A percentile compares a stretch with the other conserved stretches of the same genome.
These are phyloP conservation scores for Zangia roseola DNA, from an alignment of 768 basidiomycete genomes.

Conservation along the genomic window DNA sequence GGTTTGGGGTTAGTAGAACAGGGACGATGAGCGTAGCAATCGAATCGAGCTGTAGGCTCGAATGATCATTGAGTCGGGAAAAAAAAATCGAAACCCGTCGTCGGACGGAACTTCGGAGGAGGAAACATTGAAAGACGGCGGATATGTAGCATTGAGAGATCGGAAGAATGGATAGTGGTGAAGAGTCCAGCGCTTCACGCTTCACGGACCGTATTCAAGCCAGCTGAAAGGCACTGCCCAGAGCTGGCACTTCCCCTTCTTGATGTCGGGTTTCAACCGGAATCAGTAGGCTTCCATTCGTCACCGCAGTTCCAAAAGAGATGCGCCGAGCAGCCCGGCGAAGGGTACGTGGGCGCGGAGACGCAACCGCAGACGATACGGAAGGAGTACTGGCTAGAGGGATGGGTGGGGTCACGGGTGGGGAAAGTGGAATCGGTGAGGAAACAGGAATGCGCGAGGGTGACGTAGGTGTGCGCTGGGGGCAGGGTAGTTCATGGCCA, in stretches of 20 bases:
- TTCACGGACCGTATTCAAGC: constrained; percentile 32
- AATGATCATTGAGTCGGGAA: constrained; percentile 1
- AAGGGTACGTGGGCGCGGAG: constrained; percentile 28
- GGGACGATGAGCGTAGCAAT: constrained; percentile 1
- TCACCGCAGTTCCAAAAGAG: constrained; percentile 57
- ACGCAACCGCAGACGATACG: constrained; percentile 14
- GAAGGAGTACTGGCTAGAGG: constrained; percentile 9
- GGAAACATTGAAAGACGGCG: neutral
- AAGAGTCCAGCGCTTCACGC: constrained; percentile 6
- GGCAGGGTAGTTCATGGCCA: constrained; percentile 59
- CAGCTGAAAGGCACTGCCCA: constrained; percentile 77
- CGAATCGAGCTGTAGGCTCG: neutral
- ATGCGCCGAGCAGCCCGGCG: constrained; percentile 52
- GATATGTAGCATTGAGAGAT: constrained; percentile 14
- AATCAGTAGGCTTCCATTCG: constrained; percentile 33
- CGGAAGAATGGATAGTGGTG: neutral
- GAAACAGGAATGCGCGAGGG: constrained; percentile 32
- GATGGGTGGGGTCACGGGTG: constrained; percentile 11
- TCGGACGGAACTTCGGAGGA: neutral
- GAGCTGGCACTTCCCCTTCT: constrained; percentile 35
- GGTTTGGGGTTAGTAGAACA: neutral
- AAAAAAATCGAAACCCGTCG: neutral
- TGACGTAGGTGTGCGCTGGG: constrained; percentile 35
- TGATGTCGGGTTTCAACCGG: constrained; percentile 31
- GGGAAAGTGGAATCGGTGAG: constrained; percentile 23